Base-by-base conservation (phyloP, 2,329 filamentous ascomycete genomes). In the Epichloe uncinata region DNA sequence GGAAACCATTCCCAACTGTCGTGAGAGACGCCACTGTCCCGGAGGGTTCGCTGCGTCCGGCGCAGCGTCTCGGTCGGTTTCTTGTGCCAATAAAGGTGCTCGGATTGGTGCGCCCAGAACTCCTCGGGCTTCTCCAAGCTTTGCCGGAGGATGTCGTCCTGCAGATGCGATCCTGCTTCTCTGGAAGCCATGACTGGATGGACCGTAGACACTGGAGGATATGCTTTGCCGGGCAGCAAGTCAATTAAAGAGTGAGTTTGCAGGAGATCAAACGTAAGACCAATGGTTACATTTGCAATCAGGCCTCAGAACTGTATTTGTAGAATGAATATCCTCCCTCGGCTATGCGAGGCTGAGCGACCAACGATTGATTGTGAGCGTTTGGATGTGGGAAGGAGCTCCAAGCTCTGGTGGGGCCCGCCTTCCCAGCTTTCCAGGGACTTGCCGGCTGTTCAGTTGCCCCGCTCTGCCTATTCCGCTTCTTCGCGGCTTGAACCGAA, bases 1-100 rank as follows among this genome's bases (percentile, higher is more conserved):
- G 86, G 79, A 58, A 95, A 96, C 91, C 91, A 97, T 54, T 81
- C 78, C 89, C 90, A 96, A 61, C 85, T 81, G 41, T 80, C 75
- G 62, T 95, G 82, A 15, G 72, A 70, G n/a, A 73, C 67, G 50
- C 81, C 82, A 55, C 69, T 82, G 55, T 69, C 77, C 48, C 72
- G 66, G 4, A 93, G 71, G 7, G 71, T 78, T 66, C 86, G 90
- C 45, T 74, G 79, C 18, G 73, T 75, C 38, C 69, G 71, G 3
- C 69, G 69, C 20, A 94, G 74, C 0, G 79, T 77, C 0, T 74
- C 71, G 12, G 75, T 75, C 7, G 90, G 90, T 49, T 78, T 75
- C 60, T 80, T 84, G 67, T 94, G 84, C 90, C 90, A 96, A 65
- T 84, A 69, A 3, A 97, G 72, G 20, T 85, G 78, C 42, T 79